phyloP scores from a whole-genome alignment of 192 early-diverging fungal species.

The Gryganskiella cystojenkinii region DNA sequence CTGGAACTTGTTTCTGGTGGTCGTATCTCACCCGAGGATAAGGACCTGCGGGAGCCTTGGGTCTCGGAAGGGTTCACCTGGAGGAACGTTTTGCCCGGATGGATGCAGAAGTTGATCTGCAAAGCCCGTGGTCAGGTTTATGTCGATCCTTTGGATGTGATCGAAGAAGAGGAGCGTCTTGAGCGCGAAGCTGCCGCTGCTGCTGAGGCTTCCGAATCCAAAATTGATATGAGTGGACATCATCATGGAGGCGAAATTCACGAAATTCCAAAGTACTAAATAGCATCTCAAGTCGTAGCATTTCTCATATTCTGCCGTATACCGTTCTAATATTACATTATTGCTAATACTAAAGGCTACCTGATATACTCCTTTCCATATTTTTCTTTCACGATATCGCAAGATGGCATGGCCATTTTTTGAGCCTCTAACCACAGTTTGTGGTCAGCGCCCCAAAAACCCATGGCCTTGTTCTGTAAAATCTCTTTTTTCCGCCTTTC shows the following conservation, averaged over 20 bases:
- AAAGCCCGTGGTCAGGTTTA: background rate
- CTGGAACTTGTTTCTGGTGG: constrained; percentile 63
- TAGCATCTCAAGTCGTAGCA: too few relatives aligned
- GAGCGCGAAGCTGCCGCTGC: background rate
- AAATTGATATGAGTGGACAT: background rate
- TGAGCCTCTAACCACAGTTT: constrained; percentile 73
- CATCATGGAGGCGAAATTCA: background rate
- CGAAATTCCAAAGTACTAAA: background rate
- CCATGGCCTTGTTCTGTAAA: constrained; percentile 68
- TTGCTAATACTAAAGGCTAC: background rate
- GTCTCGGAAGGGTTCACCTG: background rate
- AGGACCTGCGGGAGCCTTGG: background rate
- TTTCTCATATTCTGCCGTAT: too few relatives aligned
- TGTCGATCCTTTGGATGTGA: constrained; percentile 1
- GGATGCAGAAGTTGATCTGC: background rate
- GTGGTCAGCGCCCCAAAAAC: constrained; percentile 71
- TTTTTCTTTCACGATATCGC: constrained; percentile 72
- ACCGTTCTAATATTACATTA: too few relatives aligned
- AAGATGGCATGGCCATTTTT: constrained; percentile 70
- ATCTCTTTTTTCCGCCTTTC: constrained; percentile 70
- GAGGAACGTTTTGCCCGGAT: background rate
- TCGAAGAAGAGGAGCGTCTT: constrained; percentile 7
- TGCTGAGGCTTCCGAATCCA: background rate
- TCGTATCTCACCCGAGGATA: constrained; percentile 46
- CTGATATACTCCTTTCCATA: constrained; percentile 24